phyloP scores from a whole-genome alignment of 2,329 filamentous ascomycete species.

The Trichophyton verrucosum region DNA sequence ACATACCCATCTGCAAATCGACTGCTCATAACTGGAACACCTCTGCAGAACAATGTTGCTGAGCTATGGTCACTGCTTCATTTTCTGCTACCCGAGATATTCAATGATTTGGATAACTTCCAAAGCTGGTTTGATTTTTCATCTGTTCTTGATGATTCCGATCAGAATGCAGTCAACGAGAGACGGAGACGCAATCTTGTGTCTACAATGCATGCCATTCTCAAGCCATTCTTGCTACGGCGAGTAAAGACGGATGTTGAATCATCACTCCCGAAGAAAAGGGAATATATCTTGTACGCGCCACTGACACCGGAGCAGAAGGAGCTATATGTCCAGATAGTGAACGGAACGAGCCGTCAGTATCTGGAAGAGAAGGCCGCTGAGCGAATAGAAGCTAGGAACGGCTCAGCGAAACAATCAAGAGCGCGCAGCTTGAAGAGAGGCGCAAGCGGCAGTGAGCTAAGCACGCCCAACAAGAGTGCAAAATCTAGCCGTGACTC shows the following conservation, averaged over 20 bases:
- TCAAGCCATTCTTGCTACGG: constrained; percentile 81
- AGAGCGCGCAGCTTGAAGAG: constrained; percentile 45
- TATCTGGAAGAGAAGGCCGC: constrained; percentile 41
- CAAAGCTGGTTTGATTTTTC: constrained; percentile 97
- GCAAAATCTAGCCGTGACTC: constrained; percentile 61
- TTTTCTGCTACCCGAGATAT: constrained; percentile 83
- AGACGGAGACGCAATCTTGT: constrained; percentile 65
- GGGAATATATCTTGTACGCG: constrained; percentile 90
- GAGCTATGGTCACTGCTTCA: constrained; percentile 93
- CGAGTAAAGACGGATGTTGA: constrained; percentile 91
- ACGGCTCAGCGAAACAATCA: constrained; percentile 16
- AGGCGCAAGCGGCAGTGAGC: constrained; percentile 36
- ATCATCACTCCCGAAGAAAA: constrained; percentile 80
- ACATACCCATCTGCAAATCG: constrained; percentile 83
- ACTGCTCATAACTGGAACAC: constrained; percentile 86
- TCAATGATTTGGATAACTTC: constrained; percentile 85
- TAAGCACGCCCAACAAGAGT: constrained; percentile 52
- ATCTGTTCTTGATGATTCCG: constrained; percentile 70
- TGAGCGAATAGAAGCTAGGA: constrained; percentile 34
- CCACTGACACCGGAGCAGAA: constrained; percentile 84
- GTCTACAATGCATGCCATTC: constrained; percentile 78
- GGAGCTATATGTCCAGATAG: constrained; percentile 74
- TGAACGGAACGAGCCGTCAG: constrained; percentile 57
- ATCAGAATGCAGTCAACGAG: constrained; percentile 66
- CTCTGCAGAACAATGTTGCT: constrained; percentile 86